Evolutionary conservation across 2,329 filamentous ascomycete species (phyloP).

Genomic region (Aphanocladium album): DNA sequence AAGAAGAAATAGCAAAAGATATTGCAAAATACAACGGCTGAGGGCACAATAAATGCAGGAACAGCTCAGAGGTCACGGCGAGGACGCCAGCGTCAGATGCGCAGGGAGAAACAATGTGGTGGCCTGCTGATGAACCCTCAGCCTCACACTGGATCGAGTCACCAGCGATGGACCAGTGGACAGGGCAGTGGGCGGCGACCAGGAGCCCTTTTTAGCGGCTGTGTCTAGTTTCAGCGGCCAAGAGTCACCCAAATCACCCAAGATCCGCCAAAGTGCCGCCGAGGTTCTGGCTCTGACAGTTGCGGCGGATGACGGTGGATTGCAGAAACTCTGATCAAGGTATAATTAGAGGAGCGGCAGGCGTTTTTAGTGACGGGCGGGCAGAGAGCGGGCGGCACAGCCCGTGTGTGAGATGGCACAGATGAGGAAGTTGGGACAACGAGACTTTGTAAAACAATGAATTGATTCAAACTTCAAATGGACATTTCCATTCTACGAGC

Average conservation of each 20-base stretch:
- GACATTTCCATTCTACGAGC: too few species aligned
- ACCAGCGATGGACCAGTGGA: constrained; percentile 16
- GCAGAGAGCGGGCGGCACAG: neutral
- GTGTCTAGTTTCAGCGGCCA: neutral
- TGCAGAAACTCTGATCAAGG: too few species aligned
- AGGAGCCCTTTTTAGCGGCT: neutral
- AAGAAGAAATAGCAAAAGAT: constrained; percentile 14
- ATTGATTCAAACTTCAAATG: too few species aligned
- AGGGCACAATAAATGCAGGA: constrained; percentile 25
- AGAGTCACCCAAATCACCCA: neutral
- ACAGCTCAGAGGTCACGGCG: constrained; percentile 13
- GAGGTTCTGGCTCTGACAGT: neutral
- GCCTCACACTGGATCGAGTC: constrained; percentile 30
- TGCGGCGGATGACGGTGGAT: neutral
- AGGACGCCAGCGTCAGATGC: constrained; percentile 15
- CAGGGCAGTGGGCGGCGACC: neutral
- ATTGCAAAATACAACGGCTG: constrained; percentile 13
- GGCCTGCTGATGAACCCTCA: constrained; percentile 40
- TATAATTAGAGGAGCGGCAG: too few species aligned
- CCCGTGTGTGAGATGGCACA: neutral
- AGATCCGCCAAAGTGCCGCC: too few species aligned
- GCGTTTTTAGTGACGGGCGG: neutral
- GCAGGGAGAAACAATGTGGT: constrained; percentile 23
- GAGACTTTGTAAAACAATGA: too few species aligned
- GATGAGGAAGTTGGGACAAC: too few species aligned